phyloP scores from a whole-genome alignment of 805 yeast genomes.

The Wickerhamomyces queroliae region DNA sequence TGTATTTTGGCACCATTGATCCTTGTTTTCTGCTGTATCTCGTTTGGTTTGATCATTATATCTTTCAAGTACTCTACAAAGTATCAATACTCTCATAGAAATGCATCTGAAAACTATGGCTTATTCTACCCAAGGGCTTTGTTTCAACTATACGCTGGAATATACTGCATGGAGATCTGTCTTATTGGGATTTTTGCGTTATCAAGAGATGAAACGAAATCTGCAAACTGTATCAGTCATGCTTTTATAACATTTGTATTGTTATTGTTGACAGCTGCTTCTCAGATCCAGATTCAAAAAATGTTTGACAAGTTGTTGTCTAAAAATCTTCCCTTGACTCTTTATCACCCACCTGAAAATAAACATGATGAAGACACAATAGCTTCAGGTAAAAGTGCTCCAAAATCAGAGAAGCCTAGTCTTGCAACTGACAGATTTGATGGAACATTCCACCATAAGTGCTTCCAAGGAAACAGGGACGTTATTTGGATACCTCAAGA shows the following conservation, averaged over 20 bases:
- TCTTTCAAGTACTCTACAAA: conserved; percentile 69
- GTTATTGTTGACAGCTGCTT: conserved; percentile 47
- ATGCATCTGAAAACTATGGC: conserved; percentile 63
- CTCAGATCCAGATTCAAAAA: conserved; percentile 46
- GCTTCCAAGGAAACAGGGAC: conserved; percentile 15
- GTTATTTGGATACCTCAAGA: conserved; percentile 23
- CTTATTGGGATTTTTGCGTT: conserved; percentile 70
- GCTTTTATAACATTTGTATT: conserved; percentile 48
- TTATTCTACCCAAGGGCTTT: conserved; percentile 68
- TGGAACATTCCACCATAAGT: conserved; percentile 20
- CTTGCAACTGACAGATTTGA: conserved; percentile 5
- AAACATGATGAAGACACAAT: not conserved
- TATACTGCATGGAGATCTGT: conserved; percentile 76
- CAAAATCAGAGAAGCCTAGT: not conserved
- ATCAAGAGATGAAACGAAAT: conserved; percentile 43
- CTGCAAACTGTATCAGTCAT: conserved; percentile 38
- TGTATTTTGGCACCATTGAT: conserved; percentile 78
- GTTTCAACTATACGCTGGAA: conserved; percentile 71
- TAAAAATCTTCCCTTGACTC: conserved; percentile 30
- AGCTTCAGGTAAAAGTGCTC: not conserved
- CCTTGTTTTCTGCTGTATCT: conserved; percentile 49
- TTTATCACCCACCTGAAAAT: conserved; percentile 1
- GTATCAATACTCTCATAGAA: conserved; percentile 45
- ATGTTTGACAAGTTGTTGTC: conserved; percentile 30
- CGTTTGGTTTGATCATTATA: conserved; percentile 50